phyloP scores from a whole-genome alignment of 106 monocot species.

The Alisma plantagoaquatica region DNA sequence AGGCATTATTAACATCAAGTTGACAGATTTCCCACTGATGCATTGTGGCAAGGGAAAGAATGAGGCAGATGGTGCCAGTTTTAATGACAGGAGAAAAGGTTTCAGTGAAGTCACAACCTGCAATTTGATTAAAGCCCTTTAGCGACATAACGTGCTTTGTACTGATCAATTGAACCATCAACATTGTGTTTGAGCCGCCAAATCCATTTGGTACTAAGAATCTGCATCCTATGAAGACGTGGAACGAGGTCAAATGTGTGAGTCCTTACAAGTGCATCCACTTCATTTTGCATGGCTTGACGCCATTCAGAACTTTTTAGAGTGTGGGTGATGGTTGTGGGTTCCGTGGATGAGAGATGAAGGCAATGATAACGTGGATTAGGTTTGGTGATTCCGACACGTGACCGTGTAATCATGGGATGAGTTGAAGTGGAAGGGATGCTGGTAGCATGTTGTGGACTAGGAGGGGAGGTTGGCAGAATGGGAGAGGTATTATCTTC shows the following conservation, averaged over 20 bases:
- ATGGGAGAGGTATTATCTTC: too few relatives aligned
- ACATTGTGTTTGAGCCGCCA: not conserved
- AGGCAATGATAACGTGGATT: too few relatives aligned
- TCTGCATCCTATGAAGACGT: not conserved
- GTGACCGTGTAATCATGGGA: too few relatives aligned
- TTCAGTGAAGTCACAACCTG: slow-evolving; percentile 5
- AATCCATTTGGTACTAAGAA: not conserved
- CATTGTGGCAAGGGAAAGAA: not conserved
- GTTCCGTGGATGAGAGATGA: too few relatives aligned
- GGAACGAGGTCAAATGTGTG: not conserved
- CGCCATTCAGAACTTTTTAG: not conserved
- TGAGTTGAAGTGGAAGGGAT: too few relatives aligned
- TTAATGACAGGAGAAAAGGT: slow-evolving; percentile 4
- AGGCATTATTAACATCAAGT: not conserved
- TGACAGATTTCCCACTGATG: not conserved
- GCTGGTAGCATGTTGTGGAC: too few relatives aligned
- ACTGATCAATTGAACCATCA: slow-evolving; percentile 5
- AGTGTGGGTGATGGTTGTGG: not conserved
- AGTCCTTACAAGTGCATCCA: not conserved
- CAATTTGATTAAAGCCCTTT: slow-evolving; percentile 3
- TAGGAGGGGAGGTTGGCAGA: too few relatives aligned
- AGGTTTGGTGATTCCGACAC: too few relatives aligned
- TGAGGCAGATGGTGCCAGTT: not conserved
- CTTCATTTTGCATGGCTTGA: not conserved
- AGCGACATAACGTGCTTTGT: slow-evolving; percentile 7